Percentiles rank a stretch among this genome's conserved stretches.
Evolutionary conservation across 371 early-diverging fungal species (phyloP).

Genomic region (Apophysomyces sp.): DNA sequence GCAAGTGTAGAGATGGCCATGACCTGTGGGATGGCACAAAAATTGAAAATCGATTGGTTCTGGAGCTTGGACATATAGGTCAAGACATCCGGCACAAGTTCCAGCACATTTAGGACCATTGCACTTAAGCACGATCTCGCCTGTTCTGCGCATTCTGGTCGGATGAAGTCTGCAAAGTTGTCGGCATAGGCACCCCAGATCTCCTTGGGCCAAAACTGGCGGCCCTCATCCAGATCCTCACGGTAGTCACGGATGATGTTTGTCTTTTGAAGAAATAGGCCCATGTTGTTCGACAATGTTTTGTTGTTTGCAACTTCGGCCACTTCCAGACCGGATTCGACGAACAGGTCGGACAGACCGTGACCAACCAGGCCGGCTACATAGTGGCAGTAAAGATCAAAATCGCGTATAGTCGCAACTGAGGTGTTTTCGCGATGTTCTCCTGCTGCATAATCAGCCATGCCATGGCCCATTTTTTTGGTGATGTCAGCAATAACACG

Average conservation of each 20-base stretch:
- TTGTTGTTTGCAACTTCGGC: slow-evolving; percentile 37
- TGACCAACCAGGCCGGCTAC: slow-evolving; percentile 97
- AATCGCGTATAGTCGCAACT: slow-evolving; percentile 81
- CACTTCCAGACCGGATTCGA: slow-evolving; percentile 84
- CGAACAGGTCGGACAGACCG: slow-evolving; percentile 90
- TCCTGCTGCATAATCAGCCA: slow-evolving; percentile 84
- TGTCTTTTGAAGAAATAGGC: slow-evolving; percentile 94
- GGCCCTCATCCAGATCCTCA: slow-evolving; percentile 86
- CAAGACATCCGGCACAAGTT: slow-evolving; percentile 83
- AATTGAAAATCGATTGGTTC: slow-evolving; percentile 85
- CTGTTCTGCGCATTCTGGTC: slow-evolving; percentile 59
- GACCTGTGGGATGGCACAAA: slow-evolving; percentile 97
- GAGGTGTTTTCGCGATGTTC: slow-evolving; percentile 62
- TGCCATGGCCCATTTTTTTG: slow-evolving; percentile 89
- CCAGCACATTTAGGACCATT: slow-evolving; percentile 85
- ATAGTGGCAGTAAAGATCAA: slow-evolving; percentile 95
- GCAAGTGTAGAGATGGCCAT: slow-evolving; percentile 97
- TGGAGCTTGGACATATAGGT: slow-evolving; percentile 78
- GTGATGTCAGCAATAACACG: slow-evolving; percentile 89
- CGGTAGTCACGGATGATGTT: slow-evolving; percentile 94
- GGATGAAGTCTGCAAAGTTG: slow-evolving; percentile 55
- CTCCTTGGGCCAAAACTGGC: slow-evolving; percentile 93
- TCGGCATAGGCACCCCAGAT: slow-evolving; percentile 81
- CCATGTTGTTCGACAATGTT: slow-evolving; percentile 83
- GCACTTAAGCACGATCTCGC: slow-evolving; percentile 79